A percentile compares a stretch with the other conserved stretches of the same genome.
These are phyloP conservation scores for Mortierella polycephala DNA, from an alignment of 371 early-diverging fungal species.

Conservation along the genomic window DNA sequence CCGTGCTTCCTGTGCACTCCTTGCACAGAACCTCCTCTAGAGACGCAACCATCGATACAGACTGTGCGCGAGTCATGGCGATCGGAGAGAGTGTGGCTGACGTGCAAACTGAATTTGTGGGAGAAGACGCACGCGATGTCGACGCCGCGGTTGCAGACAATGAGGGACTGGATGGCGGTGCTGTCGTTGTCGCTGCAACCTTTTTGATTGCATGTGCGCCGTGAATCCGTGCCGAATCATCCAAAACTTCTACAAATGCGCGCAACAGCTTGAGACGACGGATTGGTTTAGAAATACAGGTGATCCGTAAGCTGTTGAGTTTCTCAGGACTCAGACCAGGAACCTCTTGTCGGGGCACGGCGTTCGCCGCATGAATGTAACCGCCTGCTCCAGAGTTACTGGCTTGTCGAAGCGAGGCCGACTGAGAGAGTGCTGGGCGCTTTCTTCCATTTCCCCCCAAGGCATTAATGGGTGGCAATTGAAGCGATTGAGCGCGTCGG, in stretches of 20 bases:
- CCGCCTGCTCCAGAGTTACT: constrained; percentile 1
- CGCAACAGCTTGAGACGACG: constrained; percentile 43
- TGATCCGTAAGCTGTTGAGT: constrained; percentile 41
- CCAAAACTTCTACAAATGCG: constrained; percentile 45
- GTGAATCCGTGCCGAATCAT: constrained; percentile 42
- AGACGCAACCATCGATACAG: constrained; percentile 10
- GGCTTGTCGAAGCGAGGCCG: constrained; percentile 29
- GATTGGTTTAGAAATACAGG: constrained; percentile 50
- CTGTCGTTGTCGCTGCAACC: constrained; percentile 11
- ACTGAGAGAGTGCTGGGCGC: constrained; percentile 34
- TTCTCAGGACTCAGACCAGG: constrained; percentile 38
- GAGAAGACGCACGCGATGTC: constrained; percentile 4
- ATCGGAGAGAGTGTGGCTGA: constrained; percentile 19
- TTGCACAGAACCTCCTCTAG: constrained; percentile 17
- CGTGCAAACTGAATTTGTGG: constrained; percentile 5
- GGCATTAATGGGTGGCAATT: constrained; percentile 22
- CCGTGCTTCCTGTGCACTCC: neutral
- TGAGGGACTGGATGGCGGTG: constrained; percentile 7
- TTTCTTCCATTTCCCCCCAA: constrained; percentile 9
- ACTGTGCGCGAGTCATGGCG: constrained; percentile 11
- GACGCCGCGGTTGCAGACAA: constrained; percentile 5
- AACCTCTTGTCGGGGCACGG: constrained; percentile 6
- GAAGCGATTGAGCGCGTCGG: constrained; percentile 45
- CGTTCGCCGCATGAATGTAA: neutral
- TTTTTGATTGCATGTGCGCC: constrained; percentile 30